Evolutionary conservation across 306 rosid species (phyloP).

Genomic region (Vigna reflexopilosa): DNA sequence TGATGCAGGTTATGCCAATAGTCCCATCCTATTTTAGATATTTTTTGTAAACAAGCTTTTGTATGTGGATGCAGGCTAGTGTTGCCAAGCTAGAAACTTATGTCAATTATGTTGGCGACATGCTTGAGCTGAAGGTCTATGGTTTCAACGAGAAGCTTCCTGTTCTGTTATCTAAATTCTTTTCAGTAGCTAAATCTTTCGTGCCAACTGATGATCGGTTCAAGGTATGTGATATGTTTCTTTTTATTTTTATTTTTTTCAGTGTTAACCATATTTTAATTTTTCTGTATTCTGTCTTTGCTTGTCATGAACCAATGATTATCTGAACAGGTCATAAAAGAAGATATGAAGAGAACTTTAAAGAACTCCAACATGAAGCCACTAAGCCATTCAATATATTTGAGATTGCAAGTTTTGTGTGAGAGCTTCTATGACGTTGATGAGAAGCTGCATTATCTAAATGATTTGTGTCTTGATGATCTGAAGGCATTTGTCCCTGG

Average conservation of each 20-base stretch:
- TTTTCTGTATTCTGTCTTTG: constrained; percentile 32
- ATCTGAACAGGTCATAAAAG: constrained; percentile 76
- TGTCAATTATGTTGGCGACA: constrained; percentile 73
- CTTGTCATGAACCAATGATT: constrained; percentile 37
- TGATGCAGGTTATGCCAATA: constrained; percentile 15
- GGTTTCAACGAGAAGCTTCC: constrained; percentile 95
- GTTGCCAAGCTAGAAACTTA: constrained; percentile 94
- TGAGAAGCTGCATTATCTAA: constrained; percentile 63
- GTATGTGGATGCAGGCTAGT: constrained; percentile 71
- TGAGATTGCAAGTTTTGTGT: constrained; percentile 80
- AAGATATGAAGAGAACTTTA: constrained; percentile 78
- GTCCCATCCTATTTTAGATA: constrained; percentile 20
- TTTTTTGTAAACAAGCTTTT: constrained; percentile 20
- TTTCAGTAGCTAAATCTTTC: constrained; percentile 71
- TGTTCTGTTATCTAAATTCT: constrained; percentile 70
- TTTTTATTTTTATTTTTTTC: constrained; percentile 10
- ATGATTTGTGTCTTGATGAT: constrained; percentile 68
- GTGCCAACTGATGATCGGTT: constrained; percentile 79
- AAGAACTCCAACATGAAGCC: constrained; percentile 95
- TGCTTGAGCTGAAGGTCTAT: constrained; percentile 84
- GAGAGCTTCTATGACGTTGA: constrained; percentile 76
- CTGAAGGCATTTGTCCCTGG: constrained; percentile 72
- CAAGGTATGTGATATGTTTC: constrained; percentile 53
- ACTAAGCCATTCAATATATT: constrained; percentile 79
- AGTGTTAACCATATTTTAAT: constrained; percentile 6